Evolutionary conservation across 768 basidiomycete genomes (phyloP), one percentile per base, ranked within the genome.

Genomic region (Hygrophorus russula): DNA sequence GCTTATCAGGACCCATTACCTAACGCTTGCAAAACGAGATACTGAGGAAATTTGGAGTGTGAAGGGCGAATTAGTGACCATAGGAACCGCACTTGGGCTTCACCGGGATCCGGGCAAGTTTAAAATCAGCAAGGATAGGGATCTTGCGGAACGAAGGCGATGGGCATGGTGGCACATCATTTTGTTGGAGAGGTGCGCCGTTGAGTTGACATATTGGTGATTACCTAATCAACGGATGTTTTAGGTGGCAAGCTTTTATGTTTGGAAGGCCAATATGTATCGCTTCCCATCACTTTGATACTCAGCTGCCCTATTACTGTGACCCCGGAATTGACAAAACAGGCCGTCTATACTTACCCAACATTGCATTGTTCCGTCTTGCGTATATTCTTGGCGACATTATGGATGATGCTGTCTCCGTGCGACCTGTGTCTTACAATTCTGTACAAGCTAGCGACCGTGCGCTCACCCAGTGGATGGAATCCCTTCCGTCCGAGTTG

Each of bases 131-230:
- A 24, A 24, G 70, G 74, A 71, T 39, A 69, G 70, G 45, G 78
- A 78, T 46, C 62, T 78, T 8, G 80, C 83, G 29, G 87, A 89
- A 57, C 71, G 87, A 45, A 68, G 88, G 40, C 68, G 87, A 42
- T 89, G 87, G 87, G 83, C 84, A 5, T 90, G 87, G 87, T 90
- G 87, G 87, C 84, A 90, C 59, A 84, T 86, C 47, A 61, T 90
- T 30, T 66, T 86, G 41, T 68, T 88, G 27, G 87, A 89, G 64
- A 69, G 85, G 84, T 82, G 41, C 29, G 74, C 41, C 18, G 42
- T 34, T 42, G 46, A 49, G 44, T n/a, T n/a, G 42, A 5, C 15
- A 19, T 15, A 4, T n/a, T 29, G 8, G 18, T 17, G 4, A 11
- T 27, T 10, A 6, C 18, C 11, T 29, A 34, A 45, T 38, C 15